Evolutionary conservation across 352 stramenopile species (phyloP).

Genomic region (Phytophthora multivora): DNA sequence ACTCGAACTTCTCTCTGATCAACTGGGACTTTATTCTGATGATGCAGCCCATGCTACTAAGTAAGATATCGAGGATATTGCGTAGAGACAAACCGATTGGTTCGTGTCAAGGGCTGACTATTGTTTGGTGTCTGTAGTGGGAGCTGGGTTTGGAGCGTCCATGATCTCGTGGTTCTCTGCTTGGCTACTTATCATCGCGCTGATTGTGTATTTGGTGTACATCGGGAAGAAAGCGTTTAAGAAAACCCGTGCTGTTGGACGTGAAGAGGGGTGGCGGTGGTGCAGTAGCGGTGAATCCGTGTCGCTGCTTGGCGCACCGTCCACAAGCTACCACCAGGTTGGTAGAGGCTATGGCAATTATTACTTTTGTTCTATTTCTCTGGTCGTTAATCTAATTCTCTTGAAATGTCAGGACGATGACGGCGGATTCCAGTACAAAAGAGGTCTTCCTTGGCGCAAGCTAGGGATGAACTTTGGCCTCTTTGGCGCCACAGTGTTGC

Average conservation of each 20-base stretch:
- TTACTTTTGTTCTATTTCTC: too few relatives aligned
- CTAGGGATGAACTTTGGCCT: conserved; percentile 72
- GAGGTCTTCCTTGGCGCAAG: conserved; percentile 58
- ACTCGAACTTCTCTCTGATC: conserved; percentile 73
- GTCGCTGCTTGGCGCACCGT: conserved; percentile 37
- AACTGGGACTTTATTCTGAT: conserved; percentile 95
- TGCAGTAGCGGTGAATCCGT: conserved; percentile 33
- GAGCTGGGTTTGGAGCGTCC: conserved; percentile 67
- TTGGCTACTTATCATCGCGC: conserved; percentile 68
- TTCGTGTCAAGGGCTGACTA: not conserved
- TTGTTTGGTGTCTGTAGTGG: conserved; percentile 30
- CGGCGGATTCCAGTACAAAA: conserved; percentile 33
- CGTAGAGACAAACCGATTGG: not conserved
- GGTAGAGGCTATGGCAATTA: not conserved
- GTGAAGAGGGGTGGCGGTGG: conserved; percentile 72
- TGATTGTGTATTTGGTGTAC: conserved; percentile 85
- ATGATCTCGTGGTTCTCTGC: conserved; percentile 90
- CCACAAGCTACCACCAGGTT: conserved; percentile 25
- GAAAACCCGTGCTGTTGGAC: conserved; percentile 80
- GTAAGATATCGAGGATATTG: conserved; percentile 24
- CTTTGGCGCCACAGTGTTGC: conserved; percentile 81
- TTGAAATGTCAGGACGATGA: conserved; percentile 27
- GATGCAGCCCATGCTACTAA: conserved; percentile 90
- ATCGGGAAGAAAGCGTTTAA: conserved; percentile 76
- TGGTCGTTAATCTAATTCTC: not conserved